Conservation (phyloP, 2,329 filamentous ascomycete genomes). For the Conoideocrella luteorostrata region DNA sequence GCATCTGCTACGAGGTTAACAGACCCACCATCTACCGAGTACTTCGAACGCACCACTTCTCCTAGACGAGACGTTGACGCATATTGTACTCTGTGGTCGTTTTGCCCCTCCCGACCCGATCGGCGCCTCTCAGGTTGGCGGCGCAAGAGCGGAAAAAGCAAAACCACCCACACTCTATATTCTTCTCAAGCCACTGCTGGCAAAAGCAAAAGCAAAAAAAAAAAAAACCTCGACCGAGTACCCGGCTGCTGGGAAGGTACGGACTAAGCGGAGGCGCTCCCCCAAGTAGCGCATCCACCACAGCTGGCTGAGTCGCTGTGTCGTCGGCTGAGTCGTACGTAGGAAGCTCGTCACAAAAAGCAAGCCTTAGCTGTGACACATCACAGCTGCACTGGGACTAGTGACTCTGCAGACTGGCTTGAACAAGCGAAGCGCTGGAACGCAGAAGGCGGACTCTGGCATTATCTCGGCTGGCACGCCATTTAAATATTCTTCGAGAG, state of each 20-base stretch:
- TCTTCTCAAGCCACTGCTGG: not conserved
- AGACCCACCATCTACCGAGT: too few species aligned
- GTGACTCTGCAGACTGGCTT: conserved; percentile 1
- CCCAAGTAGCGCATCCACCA: not conserved
- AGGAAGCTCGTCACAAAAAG: conserved; percentile 6
- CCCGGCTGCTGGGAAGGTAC: not conserved
- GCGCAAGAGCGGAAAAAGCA: not conserved
- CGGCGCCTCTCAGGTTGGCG: not conserved
- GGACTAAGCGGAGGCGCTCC: not conserved
- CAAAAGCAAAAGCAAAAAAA: not conserved
- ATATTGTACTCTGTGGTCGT: not conserved
- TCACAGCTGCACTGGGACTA: conserved; percentile 1
- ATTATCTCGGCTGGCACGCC: not conserved
- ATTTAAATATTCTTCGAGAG: conserved; percentile 1
- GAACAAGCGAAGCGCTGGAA: conserved; percentile 1
- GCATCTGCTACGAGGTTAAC: too few species aligned
- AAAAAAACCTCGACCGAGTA: too few species aligned
- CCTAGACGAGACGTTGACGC: not conserved
- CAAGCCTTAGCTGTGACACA: conserved; percentile 5
- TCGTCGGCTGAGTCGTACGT: conserved; percentile 1
- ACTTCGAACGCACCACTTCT: not conserved
- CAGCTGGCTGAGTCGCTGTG: not conserved
- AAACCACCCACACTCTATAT: not conserved
- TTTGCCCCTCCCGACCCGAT: not conserved
- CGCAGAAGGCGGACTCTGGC: conserved; percentile 3